phyloP scores from a whole-genome alignment of 805 yeast genomes.

The Pichia exigua region DNA sequence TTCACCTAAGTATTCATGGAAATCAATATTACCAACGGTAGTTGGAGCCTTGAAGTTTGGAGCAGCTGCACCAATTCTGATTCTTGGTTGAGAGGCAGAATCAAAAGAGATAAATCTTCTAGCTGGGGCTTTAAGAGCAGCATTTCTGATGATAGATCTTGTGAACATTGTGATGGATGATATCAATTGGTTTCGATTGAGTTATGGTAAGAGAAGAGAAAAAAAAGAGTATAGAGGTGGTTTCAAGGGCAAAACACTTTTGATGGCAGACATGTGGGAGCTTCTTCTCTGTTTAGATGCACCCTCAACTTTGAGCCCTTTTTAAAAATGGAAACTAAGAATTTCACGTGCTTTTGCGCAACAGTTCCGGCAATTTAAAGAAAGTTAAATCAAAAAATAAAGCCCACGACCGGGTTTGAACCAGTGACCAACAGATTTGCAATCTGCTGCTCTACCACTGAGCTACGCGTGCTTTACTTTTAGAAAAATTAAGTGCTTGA shows the following conservation, averaged over 20 bases:
- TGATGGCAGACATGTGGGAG: background rate
- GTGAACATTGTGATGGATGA: conserved; percentile 13
- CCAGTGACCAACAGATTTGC: conserved; percentile 98
- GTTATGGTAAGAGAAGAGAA: background rate
- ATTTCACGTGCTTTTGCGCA: conserved; percentile 6
- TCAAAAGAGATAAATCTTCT: conserved; percentile 36
- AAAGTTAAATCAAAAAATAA: background rate
- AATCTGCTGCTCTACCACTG: conserved; percentile 99
- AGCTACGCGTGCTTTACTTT: conserved; percentile 46
- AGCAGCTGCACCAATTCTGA: conserved; percentile 76
- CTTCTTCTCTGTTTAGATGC: background rate
- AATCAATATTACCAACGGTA: conserved; percentile 74
- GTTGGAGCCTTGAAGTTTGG: conserved; percentile 84
- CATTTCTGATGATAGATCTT: conserved; percentile 13
- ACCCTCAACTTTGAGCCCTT: background rate
- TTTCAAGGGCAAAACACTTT: background rate
- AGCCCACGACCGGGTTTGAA: conserved; percentile 93
- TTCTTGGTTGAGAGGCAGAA: conserved; percentile 49
- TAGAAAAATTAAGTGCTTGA: too few species aligned
- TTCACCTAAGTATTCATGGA: conserved; percentile 81
- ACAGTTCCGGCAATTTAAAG: background rate
- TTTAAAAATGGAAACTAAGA: background rate
- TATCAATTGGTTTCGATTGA: background rate
- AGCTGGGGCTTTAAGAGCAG: conserved; percentile 14
- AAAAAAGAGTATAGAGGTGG: background rate